These are phyloP conservation scores for Tarenaya hassleriana DNA, from an alignment of 345 rosid genomes.

Conservation along the genomic window DNA sequence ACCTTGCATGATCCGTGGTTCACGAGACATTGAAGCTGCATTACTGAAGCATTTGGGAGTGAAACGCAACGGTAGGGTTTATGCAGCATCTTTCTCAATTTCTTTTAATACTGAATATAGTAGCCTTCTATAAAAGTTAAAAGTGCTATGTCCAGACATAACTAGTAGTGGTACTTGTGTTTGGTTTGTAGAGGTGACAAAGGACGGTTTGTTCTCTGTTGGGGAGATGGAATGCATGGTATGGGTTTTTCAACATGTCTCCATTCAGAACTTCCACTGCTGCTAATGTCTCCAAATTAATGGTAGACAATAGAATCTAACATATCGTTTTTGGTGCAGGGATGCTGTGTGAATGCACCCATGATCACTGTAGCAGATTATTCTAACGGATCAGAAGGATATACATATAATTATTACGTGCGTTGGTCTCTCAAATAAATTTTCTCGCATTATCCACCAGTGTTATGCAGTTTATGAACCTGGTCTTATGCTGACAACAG, in stretches of 20 bases:
- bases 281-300: not conserved
- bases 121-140: not conserved
- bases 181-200: conserved; percentile 68
- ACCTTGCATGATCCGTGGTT: conserved; percentile 97
- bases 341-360: conserved; percentile 96
- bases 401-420: conserved; percentile 84
- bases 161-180: conserved; percentile 19
- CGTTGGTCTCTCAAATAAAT: conserved; percentile 26
- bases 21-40: conserved; percentile 82
- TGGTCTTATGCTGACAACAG: conserved; percentile 42
- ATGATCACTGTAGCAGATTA: conserved; percentile 98
- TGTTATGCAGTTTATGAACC: not conserved
- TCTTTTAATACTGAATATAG: not conserved
- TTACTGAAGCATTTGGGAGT: conserved; percentile 90
- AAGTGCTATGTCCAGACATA: conserved; percentile 6
- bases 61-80: conserved; percentile 73
- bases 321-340: conserved; percentile 44
- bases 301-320: not conserved
- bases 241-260: conserved; percentile 20
- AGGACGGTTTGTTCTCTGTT: conserved; percentile 96
- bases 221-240: conserved; percentile 99
- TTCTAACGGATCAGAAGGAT: conserved; percentile 91
- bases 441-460: conserved; percentile 1
- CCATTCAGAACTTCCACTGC: not conserved
- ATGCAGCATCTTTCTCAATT: not conserved